Evolutionary conservation across 148 eudicot genomes (phyloP).

Genomic region (Chenopodium formosanum): DNA sequence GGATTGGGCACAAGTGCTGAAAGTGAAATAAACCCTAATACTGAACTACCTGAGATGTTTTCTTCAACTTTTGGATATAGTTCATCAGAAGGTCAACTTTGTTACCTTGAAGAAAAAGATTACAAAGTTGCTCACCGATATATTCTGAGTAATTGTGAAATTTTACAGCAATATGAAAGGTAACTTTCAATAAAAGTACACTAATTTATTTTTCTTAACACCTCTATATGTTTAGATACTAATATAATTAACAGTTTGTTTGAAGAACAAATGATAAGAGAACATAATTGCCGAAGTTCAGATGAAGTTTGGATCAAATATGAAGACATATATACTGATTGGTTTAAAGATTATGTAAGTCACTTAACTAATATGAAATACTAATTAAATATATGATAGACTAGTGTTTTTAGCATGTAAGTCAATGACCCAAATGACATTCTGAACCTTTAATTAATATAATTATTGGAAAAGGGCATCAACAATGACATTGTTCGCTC

Average conservation of each 20-base stretch:
- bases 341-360: too few relatives aligned
- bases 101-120: background rate
- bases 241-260: background rate
- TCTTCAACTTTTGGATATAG: background rate
- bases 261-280: background rate
- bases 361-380: too few relatives aligned
- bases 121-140: background rate
- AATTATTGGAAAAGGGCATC: too few relatives aligned
- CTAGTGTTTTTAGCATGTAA: too few relatives aligned
- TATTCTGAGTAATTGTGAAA: background rate
- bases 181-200: background rate
- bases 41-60: background rate
- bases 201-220: too few relatives aligned
- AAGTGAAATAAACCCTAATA: background rate
- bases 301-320: slow-evolving; percentile 3
- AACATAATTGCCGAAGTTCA: background rate
- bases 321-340: background rate
- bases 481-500: too few relatives aligned
- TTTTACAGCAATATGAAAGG: background rate
- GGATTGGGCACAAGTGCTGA: background rate
- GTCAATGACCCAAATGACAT: too few relatives aligned
- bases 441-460: too few relatives aligned
- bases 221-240: background rate
- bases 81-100: background rate
- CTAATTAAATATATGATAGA: too few relatives aligned